phyloP scores from a whole-genome alignment of 208 protist species.

The Trypanosoma boissoni region DNA sequence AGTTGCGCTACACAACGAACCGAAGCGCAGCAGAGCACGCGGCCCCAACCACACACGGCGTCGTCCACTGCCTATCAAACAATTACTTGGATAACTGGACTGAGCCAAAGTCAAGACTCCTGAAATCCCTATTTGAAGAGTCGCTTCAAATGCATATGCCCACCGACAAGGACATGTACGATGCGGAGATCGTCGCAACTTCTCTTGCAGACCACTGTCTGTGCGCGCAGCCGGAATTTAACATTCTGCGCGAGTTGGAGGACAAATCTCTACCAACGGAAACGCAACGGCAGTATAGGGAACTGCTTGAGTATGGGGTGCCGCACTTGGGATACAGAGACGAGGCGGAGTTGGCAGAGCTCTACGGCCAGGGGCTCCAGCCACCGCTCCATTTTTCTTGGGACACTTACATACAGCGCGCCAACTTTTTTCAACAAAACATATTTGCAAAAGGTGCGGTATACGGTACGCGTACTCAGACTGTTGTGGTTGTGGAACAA shows the following conservation, averaged over 20 bases:
- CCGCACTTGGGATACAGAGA: constrained; percentile 34
- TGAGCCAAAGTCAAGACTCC: constrained; percentile 42
- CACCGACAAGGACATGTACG: background rate
- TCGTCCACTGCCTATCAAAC: constrained; percentile 56
- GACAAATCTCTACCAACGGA: background rate
- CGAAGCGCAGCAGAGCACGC: constrained; percentile 33
- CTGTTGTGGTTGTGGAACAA: constrained; percentile 51
- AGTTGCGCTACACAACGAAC: constrained; percentile 51
- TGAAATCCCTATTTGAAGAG: constrained; percentile 29
- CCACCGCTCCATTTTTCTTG: constrained; percentile 16
- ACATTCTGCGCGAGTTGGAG: constrained; percentile 27
- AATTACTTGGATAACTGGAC: constrained; percentile 50
- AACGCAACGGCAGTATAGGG: constrained; percentile 9
- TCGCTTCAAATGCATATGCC: constrained; percentile 20
- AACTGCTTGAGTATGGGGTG: constrained; percentile 30
- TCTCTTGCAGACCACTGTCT: constrained; percentile 39
- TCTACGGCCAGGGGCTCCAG: constrained; percentile 5
- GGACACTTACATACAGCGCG: constrained; percentile 17
- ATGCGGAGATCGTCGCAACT: constrained; percentile 28
- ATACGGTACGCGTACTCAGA: constrained; percentile 51
- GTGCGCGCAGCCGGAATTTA: constrained; percentile 33
- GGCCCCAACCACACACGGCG: constrained; percentile 17
- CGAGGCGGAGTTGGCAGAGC: constrained; percentile 20
- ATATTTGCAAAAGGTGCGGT: constrained; percentile 30
- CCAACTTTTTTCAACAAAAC: constrained; percentile 36